Percentiles rank a stretch among this genome's conserved stretches.
Evolutionary conservation across 1,139 yeast species (phyloP).

Genomic region (Yamadazyma taylorii): DNA sequence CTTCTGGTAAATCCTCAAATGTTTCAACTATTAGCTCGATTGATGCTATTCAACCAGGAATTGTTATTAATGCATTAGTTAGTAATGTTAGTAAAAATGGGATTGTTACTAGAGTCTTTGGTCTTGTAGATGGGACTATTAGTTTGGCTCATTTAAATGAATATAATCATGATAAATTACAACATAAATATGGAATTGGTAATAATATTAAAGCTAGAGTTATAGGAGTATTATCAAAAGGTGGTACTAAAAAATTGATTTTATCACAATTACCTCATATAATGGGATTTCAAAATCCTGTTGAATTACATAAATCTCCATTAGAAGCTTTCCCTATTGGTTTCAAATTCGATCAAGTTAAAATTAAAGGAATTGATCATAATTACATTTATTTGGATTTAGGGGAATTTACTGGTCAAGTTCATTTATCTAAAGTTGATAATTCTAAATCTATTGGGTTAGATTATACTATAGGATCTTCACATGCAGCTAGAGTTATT

Average conservation of each 20-base stretch:
- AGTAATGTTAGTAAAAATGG: conserved; percentile 64
- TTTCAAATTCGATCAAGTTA: conserved; percentile 58
- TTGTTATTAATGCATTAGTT: conserved; percentile 71
- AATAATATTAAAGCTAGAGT: conserved; percentile 69
- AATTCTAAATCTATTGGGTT: conserved; percentile 49
- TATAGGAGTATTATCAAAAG: conserved; percentile 55
- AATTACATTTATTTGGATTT: conserved; percentile 57
- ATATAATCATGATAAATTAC: conserved; percentile 48
- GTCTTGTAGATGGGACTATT: conserved; percentile 72
- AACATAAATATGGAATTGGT: conserved; percentile 66
- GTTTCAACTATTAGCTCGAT: conserved; percentile 63
- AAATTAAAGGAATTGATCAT: conserved; percentile 58
- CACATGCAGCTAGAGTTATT: conserved; percentile 74
- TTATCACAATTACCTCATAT: conserved; percentile 66
- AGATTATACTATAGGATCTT: conserved; percentile 61
- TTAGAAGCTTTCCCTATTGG: conserved; percentile 80
- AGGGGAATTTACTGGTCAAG: conserved; percentile 64
- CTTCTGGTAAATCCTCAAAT: conserved; percentile 34
- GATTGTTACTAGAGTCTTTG: conserved; percentile 63
- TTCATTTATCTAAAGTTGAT: conserved; percentile 69
- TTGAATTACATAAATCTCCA: conserved; percentile 24
- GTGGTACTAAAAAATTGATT: conserved; percentile 59
- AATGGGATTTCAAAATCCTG: conserved; percentile 24
- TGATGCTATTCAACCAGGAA: conserved; percentile 84
- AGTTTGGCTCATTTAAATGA: conserved; percentile 65